Evolutionary conservation across 1,284 basidiomycete genomes (phyloP), one percentile per base, ranked within the genome.

Genomic region (Trametes polyzona): DNA sequence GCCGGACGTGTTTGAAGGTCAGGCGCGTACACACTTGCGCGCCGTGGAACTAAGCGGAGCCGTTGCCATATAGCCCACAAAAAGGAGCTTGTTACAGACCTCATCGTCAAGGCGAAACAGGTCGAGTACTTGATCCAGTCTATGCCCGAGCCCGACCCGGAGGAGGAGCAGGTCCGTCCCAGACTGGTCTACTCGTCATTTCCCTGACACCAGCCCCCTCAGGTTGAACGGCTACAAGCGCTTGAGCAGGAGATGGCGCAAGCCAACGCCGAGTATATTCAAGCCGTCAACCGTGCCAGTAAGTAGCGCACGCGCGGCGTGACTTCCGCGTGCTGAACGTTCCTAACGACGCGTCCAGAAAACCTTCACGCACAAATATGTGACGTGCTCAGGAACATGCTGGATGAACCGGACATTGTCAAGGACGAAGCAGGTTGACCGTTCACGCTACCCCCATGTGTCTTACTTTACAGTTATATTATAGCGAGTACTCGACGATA

Each of bases 51-150:
- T 65, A 7, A 65, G 44, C 21, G 32, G 19, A 16, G 17, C 21
- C n/a, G 6, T 26, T 7, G 40, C 37, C 42, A 14, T 40, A 36
- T 65, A 93, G 91, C 83, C 8, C 93, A 91, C 73, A 84, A 88
- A 71, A 86, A 83, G 61, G 90, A 93, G 70, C 83, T 94, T 16
- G 88, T 92, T 3, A 77, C 81, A 17, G 92, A 94, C 65, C 76
- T 94, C 37, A 80, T 93, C 40, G 79, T 85, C 30, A 93, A 94
- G 67, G 90, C 91, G 16, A 93, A 93, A 67, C 91, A 94, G 69
- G 82, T 94, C 41, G 88, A 94, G 65, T 87, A 83, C 63, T 79
- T 94, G 44, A 90, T 94, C 39, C 82, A 89, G 54, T 86, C 86
- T 0, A 71, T 94, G 16, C 91, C 92, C 0, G 81, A 84, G 43